phyloP scores from a whole-genome alignment of 2,329 filamentous ascomycete genomes.

The Aspergillus flavus region DNA sequence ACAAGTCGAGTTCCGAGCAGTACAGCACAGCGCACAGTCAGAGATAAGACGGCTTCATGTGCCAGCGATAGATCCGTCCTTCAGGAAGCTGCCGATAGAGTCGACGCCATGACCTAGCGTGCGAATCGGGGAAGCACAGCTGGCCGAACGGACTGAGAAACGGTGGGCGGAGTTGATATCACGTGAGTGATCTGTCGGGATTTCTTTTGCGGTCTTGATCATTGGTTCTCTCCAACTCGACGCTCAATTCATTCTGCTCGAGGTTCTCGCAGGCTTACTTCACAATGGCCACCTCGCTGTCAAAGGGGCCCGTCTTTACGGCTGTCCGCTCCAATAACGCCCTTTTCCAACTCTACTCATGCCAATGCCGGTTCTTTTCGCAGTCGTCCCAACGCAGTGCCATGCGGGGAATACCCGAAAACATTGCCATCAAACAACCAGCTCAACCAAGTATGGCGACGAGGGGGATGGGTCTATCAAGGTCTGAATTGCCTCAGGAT shows the following conservation, averaged over 20 bases:
- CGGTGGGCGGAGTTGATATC: conserved; percentile 1
- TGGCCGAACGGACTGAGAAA: neutral
- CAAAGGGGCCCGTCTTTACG: conserved; percentile 25
- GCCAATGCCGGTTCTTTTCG: conserved; percentile 40
- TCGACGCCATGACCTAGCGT: conserved; percentile 1
- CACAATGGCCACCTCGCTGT: conserved; percentile 37
- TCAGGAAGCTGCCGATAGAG: neutral
- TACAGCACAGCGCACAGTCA: conserved; percentile 2
- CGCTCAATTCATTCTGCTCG: neutral
- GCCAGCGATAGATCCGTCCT: neutral
- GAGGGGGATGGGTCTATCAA: conserved; percentile 33
- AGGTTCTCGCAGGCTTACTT: neutral
- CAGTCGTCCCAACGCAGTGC: conserved; percentile 27
- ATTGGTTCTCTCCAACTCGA: neutral
- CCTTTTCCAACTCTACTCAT: conserved; percentile 21
- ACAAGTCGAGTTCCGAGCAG: neutral
- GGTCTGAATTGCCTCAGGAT: conserved; percentile 43
- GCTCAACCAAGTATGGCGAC: conserved; percentile 44
- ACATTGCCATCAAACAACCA: conserved; percentile 30
- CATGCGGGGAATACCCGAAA: conserved; percentile 21
- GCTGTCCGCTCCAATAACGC: conserved; percentile 20
- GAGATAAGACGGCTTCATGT: neutral
- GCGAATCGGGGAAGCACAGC: neutral
- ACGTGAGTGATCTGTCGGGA: conserved; percentile 11
- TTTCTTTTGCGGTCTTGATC: conserved; percentile 11